Conservation (phyloP, 2,329 filamentous ascomycete genomes). For the Dothistroma pini region DNA sequence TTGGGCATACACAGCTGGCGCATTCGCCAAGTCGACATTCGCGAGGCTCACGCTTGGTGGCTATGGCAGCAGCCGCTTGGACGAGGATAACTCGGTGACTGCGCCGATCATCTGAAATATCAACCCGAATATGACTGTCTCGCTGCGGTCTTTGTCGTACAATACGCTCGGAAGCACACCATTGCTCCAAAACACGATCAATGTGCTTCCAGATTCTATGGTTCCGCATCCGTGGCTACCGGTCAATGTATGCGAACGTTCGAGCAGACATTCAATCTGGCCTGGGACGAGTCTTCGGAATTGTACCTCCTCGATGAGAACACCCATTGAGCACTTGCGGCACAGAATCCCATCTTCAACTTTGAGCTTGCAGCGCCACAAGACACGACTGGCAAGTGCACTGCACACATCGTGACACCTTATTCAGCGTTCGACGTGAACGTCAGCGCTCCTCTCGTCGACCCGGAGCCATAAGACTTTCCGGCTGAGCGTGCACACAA, state of each 20-base stretch:
- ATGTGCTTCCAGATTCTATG: conserved; percentile 39
- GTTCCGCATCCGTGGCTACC: conserved; percentile 43
- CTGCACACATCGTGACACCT: conserved; percentile 25
- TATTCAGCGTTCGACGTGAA: conserved; percentile 32
- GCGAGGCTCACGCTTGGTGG: conserved; percentile 39
- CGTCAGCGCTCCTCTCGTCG: conserved; percentile 15
- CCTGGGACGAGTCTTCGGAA: conserved; percentile 36
- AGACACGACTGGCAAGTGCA: not conserved
- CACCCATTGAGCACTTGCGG: conserved; percentile 33
- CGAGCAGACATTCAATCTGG: conserved; percentile 39
- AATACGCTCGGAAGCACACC: conserved; percentile 26
- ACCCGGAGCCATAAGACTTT: conserved; percentile 19
- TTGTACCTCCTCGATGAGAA: conserved; percentile 41
- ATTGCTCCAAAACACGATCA: conserved; percentile 16
- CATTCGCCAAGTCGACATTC: conserved; percentile 24
- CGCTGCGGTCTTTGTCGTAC: conserved; percentile 26
- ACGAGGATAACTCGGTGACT: conserved; percentile 26
- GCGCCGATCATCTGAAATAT: no score
- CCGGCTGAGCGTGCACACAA: conserved; percentile 25
- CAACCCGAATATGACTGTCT: no score
- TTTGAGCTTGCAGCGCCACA: conserved; percentile 29
- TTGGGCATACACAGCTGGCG: conserved; percentile 31
- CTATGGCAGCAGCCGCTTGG: conserved; percentile 39
- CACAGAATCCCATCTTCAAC: conserved; percentile 37
- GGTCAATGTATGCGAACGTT: conserved; percentile 37